Percentiles rank a stretch among this genome's conserved stretches.
phyloP scores from a whole-genome alignment of 73 alveolate genomes.

The Stentor roeselii region DNA sequence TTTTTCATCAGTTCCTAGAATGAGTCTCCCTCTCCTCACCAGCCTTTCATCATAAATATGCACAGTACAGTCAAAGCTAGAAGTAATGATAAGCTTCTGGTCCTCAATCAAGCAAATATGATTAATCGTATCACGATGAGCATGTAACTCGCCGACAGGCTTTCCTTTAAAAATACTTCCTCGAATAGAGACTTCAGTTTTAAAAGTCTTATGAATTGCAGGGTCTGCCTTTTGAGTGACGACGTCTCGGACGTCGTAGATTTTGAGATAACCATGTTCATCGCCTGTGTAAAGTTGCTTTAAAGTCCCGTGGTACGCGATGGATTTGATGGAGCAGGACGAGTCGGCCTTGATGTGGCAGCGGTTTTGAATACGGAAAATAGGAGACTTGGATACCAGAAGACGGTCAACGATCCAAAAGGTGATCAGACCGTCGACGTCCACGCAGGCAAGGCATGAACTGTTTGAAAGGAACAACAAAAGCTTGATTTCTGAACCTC shows the following conservation, averaged over 20 bases:
- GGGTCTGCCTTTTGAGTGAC: slow-evolving; percentile 65
- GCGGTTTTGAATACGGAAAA: slow-evolving; percentile 64
- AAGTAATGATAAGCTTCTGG: slow-evolving; percentile 75
- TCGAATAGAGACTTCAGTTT: slow-evolving; percentile 12
- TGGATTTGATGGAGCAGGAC: slow-evolving; percentile 88
- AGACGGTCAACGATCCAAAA: slow-evolving; percentile 88
- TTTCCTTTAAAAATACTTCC: slow-evolving; percentile 46
- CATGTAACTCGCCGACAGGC: slow-evolving; percentile 67
- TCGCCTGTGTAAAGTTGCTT: slow-evolving; percentile 89
- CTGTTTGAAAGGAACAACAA: slow-evolving; percentile 83
- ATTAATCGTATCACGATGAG: slow-evolving; percentile 92
- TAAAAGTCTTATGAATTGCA: neutral
- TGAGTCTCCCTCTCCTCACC: slow-evolving; percentile 83
- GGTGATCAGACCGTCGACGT: slow-evolving; percentile 85
- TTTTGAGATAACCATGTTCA: slow-evolving; percentile 95
- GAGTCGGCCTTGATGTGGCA: slow-evolving; percentile 81
- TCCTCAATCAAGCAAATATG: slow-evolving; percentile 80
- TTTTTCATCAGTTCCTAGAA: slow-evolving; percentile 83
- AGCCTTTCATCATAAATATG: slow-evolving; percentile 84
- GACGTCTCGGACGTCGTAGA: slow-evolving; percentile 76
- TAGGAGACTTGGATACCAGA: slow-evolving; percentile 68
- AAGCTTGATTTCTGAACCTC: slow-evolving; percentile 71
- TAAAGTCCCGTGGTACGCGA: slow-evolving; percentile 72
- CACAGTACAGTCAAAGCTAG: slow-evolving; percentile 93
- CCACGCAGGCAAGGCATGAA: slow-evolving; percentile 83